Percentiles rank a stretch among this genome's conserved stretches.
Evolutionary conservation across 495 filamentous ascomycete genomes (phyloP).

Genomic region (Penicillium chermesinum): DNA sequence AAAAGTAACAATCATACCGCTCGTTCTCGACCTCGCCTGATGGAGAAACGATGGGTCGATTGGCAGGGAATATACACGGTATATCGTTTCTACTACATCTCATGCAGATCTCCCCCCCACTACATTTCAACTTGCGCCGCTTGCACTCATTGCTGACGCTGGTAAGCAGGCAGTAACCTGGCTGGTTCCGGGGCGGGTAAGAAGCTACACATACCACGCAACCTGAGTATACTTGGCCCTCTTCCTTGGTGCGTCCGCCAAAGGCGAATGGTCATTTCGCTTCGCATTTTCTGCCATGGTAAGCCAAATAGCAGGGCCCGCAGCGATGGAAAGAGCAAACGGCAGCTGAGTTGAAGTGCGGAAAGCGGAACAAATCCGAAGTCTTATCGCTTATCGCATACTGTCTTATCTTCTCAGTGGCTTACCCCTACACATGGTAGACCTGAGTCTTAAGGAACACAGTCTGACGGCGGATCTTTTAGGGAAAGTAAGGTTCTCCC

Average conservation of each 20-base stretch:
- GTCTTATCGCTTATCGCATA: not conserved
- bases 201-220: conserved; percentile 27
- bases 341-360: not conserved
- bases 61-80: conserved; percentile 57
- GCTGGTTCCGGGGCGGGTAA: not conserved
- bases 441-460: too few relatives aligned
- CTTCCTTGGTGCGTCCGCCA: not conserved
- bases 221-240: conserved; percentile 36
- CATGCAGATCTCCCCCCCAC: conserved; percentile 70
- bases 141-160: conserved; percentile 72
- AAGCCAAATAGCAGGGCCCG: not conserved
- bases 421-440: too few relatives aligned
- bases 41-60: conserved; percentile 4
- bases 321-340: not conserved
- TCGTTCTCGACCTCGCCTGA: conserved; percentile 18
- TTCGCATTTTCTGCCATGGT: not conserved
- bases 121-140: conserved; percentile 86
- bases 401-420: too few relatives aligned
- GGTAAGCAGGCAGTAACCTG: conserved; percentile 7
- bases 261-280: not conserved
- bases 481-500: too few relatives aligned
- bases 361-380: not conserved
- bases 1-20: conserved; percentile 11
- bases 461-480: too few relatives aligned
- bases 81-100: conserved; percentile 65